Base-by-base conservation (phyloP, 805 yeast species). In the Isabelozyma pseudorhagii region DNA sequence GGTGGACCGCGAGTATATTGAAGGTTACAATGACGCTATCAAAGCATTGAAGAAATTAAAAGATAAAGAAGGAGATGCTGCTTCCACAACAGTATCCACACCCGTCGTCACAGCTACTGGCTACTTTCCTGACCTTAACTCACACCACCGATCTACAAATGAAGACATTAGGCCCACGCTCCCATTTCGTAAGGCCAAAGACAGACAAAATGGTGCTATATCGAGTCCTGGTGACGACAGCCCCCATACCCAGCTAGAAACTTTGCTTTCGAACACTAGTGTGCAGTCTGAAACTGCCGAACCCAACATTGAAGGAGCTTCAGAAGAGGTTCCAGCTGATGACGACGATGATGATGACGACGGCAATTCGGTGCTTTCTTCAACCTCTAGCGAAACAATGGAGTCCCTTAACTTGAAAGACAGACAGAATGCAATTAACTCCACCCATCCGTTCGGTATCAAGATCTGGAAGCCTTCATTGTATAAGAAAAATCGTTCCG, bases 391-490 rank as follows among this genome's bases (percentile, higher is more conserved):
- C 13, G 80, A 79, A 1, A 83, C 96, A 0, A 63, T 81, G 27
- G 97, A 93, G 66, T 87, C 96, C 5, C 85, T 88, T 63, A 94
- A 97, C 4, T 76, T 93, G 48, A 78, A 94, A 52, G 97, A 92
- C 57, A 83, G 97, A 55, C 99, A 94, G 67, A 92, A 89, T 58
- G 99, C 99, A 13, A 94, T 94, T 63, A 94, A 94, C 63, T 84
- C 88, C 46, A 91, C 97, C 4, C 99, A 94, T 73, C 99, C 99
- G 0, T 94, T 94, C 61, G 99, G 99, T 78, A 93, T 94, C 43
- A 86, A 97, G 66, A 89, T 94, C 59, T 94, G 99, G 99, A 94
- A 94, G 63, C 99, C 99, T 1, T 97, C 98, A 2, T 74, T 94
- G 49, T 94, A 94, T 70, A 94, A 94, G 66, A 94, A 94, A 67